Percentiles rank a stretch among this genome's conserved stretches.
Conservation (phyloP, 371 early-diverging fungal species). For the Mucor sp. region DNA sequence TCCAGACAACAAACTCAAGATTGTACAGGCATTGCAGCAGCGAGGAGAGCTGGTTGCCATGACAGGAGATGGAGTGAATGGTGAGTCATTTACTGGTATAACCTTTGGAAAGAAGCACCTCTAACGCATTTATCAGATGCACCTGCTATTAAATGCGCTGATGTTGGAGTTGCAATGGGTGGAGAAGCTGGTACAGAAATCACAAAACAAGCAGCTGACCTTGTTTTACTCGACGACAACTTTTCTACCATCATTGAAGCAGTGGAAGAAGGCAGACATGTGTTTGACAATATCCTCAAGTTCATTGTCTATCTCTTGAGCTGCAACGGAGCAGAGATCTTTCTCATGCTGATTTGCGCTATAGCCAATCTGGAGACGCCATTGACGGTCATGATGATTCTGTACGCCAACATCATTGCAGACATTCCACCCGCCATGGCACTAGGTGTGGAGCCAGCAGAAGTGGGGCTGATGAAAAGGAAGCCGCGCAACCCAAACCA, state of each 20-base stretch:
- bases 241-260: conserved; percentile 81
- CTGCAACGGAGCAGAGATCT: conserved; percentile 79
- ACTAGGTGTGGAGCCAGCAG: conserved; percentile 79
- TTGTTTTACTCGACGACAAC: conserved; percentile 84
- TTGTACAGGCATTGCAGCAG: conserved; percentile 88
- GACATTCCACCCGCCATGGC: conserved; percentile 81
- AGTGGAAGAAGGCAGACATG: conserved; percentile 79
- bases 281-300: conserved; percentile 89
- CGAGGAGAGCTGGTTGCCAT: conserved; percentile 62
- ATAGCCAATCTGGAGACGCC: conserved; percentile 48
- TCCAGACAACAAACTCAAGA: conserved; percentile 94
- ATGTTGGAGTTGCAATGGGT: conserved; percentile 92
- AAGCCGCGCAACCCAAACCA: conserved; percentile 68
- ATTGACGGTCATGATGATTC: conserved; percentile 54
- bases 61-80: not conserved
- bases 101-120: no score
- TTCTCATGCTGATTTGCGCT: conserved; percentile 58
- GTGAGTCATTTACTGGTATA: conserved; percentile 61
- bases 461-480: conserved; percentile 74
- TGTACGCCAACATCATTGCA: conserved; percentile 46
- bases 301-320: conserved; percentile 86
- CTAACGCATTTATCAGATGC: no score
- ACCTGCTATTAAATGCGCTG: conserved; percentile 85
- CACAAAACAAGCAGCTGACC: conserved; percentile 88
- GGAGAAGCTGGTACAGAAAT: conserved; percentile 87